Evolutionary conservation across 129 eudicot genomes (phyloP).

Genomic region (Artemisia annua): DNA sequence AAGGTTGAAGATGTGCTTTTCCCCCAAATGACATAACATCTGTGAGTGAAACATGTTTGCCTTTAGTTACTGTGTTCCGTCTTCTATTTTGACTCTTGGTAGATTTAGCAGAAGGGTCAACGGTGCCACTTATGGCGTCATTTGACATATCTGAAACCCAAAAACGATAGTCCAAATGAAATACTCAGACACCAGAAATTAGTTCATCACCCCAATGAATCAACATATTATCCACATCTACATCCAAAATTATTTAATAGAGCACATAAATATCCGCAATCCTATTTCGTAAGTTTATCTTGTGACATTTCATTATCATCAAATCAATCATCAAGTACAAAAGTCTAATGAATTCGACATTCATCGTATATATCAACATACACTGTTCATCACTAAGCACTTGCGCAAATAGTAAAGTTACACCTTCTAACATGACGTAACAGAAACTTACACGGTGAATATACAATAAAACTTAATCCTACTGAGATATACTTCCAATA

Average conservation of each 20-base stretch:
- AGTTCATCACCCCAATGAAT: not conserved
- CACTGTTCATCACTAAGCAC: no score
- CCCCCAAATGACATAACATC: conserved; percentile 27
- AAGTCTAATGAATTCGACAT: no score
- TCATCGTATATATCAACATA: no score
- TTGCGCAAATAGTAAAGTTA: no score
- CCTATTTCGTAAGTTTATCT: conserved; percentile 8
- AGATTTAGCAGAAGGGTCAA: conserved; percentile 34
- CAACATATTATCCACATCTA: conserved; percentile 13
- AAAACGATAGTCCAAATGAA: not conserved
- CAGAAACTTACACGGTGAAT: no score
- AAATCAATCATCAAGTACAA: no score
- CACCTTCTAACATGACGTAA: no score
- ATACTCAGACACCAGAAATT: not conserved
- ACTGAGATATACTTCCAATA: no score
- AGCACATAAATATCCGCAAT: not conserved
- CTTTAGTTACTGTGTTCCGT: conserved; percentile 10
- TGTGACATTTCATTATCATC: not conserved
- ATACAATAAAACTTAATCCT: no score
- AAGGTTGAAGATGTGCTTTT: conserved; percentile 25
- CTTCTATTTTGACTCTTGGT: conserved; percentile 25
- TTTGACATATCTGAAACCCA: conserved; percentile 31
- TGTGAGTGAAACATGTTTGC: conserved; percentile 18
- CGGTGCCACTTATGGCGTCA: conserved; percentile 13
- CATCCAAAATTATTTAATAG: conserved; percentile 23